A percentile compares a stretch with the other conserved stretches of the same genome.
Conservation (phyloP, 2,329 filamentous ascomycete species). For the Graphilbum fragrans region DNA sequence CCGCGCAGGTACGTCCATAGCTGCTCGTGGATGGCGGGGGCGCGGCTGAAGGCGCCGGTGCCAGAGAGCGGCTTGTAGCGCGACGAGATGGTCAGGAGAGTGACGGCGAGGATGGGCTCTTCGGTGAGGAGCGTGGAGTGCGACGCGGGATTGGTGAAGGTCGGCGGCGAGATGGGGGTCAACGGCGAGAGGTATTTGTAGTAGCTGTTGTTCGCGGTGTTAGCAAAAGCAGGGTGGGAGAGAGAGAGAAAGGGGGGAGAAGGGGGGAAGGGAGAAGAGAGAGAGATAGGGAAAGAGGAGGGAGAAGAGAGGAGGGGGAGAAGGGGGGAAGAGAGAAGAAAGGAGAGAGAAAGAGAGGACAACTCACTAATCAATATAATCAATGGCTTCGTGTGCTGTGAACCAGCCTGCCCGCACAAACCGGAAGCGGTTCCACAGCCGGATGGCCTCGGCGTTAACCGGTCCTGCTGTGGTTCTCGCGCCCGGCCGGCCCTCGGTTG, state of each 20-base stretch:
- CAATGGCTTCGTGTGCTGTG: slow-evolving; percentile 82
- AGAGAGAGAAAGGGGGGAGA: too few species aligned
- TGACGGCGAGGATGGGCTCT: slow-evolving; percentile 86
- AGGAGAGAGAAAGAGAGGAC: neutral
- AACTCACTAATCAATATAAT: slow-evolving; percentile 80
- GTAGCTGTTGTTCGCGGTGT: slow-evolving; percentile 46
- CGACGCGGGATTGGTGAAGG: slow-evolving; percentile 70
- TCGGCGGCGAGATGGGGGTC: slow-evolving; percentile 86
- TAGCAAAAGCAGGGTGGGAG: neutral
- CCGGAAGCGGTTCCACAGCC: slow-evolving; percentile 81
- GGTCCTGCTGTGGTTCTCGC: slow-evolving; percentile 31
- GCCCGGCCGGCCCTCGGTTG: neutral
- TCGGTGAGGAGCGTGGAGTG: slow-evolving; percentile 74
- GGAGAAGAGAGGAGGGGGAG: neutral
- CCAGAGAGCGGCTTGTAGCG: slow-evolving; percentile 73
- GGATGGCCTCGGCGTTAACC: slow-evolving; percentile 58
- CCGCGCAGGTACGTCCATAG: slow-evolving; percentile 88
- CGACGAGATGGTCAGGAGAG: slow-evolving; percentile 81
- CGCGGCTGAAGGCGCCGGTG: slow-evolving; percentile 69
- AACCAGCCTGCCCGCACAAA: slow-evolving; percentile 98
- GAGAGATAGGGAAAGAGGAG: neutral
- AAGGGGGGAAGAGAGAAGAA: neutral
- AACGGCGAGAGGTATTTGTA: slow-evolving; percentile 84
- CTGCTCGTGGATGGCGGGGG: slow-evolving; percentile 87
- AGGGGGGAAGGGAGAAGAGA: neutral